Evolutionary conservation across 1,139 yeast genomes (phyloP).

Genomic region (Schizosaccharomyces versatilis): DNA sequence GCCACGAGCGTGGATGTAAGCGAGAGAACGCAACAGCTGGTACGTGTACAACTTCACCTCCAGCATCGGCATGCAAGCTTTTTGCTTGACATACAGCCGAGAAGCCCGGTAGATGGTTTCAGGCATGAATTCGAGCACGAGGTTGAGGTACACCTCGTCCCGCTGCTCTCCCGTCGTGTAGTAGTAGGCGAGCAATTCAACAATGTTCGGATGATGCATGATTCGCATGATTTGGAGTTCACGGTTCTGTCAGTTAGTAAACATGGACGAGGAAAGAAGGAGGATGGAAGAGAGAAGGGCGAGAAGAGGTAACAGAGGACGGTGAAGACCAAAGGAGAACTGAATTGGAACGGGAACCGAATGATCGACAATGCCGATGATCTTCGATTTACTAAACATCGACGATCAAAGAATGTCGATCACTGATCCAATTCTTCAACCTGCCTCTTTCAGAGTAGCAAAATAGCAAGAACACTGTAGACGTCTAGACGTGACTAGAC

Average conservation of each 20-base stretch:
- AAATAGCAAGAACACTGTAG: too few species aligned
- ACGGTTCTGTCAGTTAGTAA: slow-evolving; percentile 29
- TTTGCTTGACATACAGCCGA: slow-evolving; percentile 58
- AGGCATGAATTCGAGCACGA: slow-evolving; percentile 79
- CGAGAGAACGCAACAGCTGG: slow-evolving; percentile 75
- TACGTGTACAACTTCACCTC: slow-evolving; percentile 80
- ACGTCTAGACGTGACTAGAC: too few species aligned
- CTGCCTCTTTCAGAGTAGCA: too few species aligned
- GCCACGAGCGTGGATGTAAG: slow-evolving; percentile 73
- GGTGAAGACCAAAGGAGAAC: background rate
- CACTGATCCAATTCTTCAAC: too few species aligned
- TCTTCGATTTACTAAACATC: too few species aligned
- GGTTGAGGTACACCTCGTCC: slow-evolving; percentile 64
- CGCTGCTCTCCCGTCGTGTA: slow-evolving; percentile 42
- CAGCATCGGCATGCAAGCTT: slow-evolving; percentile 60
- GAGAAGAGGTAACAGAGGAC: background rate
- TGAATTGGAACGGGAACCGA: background rate
- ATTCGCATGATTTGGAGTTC: slow-evolving; percentile 89
- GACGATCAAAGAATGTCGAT: too few species aligned
- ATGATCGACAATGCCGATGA: too few species aligned
- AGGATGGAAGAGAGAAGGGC: background rate
- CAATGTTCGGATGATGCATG: slow-evolving; percentile 68
- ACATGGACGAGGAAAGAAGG: background rate
- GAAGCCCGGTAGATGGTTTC: slow-evolving; percentile 83
- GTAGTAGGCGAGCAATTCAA: slow-evolving; percentile 69